Evolutionary conservation across 2,329 filamentous ascomycete genomes (phyloP), one percentile per base, ranked within the genome.

Genomic region (Penicillium sclerotiorum): DNA sequence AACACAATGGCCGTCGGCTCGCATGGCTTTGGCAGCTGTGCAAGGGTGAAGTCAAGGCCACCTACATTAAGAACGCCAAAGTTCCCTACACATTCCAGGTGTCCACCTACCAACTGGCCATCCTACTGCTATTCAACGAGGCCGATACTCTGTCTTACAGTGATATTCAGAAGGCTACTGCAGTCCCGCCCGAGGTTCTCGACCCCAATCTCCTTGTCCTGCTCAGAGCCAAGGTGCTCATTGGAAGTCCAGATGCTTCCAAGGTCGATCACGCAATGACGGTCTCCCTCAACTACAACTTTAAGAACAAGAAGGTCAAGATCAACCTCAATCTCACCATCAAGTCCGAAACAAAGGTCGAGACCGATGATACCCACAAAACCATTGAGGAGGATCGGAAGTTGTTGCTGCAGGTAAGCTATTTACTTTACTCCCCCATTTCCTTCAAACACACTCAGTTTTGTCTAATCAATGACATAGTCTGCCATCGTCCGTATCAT

Each of bases 401-500:
- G 75, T 80, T 99, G 53, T 83, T 99, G 51, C 88, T 97, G 69
- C 94, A 99, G 86, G 93, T 96, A 82, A 73, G 87, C 55, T 18
- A n/a, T n/a, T n/a, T n/a, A n/a, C n/a, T 20, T n/a, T 4, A 7
- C 5, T 38, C 9, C 2, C 15, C 50, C 13, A 22, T 25, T 27
- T 33, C 4, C 13, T 12, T 17, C 2, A 9, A 15, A 30, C n/a
- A 5, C 20, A 27, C 8, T 18, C 38, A n/a, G 18, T 50, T 59
- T 44, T 60, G 45, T 15, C 37, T 50, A 43, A 43, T 17, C 23
- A 13, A 4, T 43, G 4, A 5, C 15, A 8, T 59, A 99, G 93
- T 97, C 94, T 55, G 92, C 93, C 20, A 97, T 99, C 71, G 94
- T 99, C 49, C 90, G 94, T 66, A 96, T 99, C 77, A 99, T 99